Percentiles rank a stretch among this genome's conserved stretches.
These are phyloP conservation scores for Apiotrichum akiyoshidainum DNA, from an alignment of 1,284 basidiomycete genomes.

Conservation along the genomic window DNA sequence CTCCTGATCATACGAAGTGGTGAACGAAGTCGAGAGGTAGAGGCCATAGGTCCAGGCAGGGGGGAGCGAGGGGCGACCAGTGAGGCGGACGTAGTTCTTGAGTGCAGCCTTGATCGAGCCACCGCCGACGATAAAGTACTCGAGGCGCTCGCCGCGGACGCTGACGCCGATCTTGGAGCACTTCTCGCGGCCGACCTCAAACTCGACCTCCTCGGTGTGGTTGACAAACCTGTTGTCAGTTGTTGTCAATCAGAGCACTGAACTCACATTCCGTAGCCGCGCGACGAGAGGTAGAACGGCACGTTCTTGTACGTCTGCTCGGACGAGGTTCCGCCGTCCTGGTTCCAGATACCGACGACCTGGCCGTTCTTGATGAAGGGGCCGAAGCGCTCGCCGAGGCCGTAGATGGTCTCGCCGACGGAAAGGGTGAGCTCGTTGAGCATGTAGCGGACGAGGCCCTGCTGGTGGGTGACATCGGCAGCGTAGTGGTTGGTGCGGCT, in stretches of 20 bases:
- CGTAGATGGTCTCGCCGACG: conserved; percentile 68
- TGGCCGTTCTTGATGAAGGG: conserved; percentile 70
- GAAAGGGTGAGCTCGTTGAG: conserved; percentile 66
- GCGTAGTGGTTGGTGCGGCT: conserved; percentile 14
- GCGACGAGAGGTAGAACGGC: conserved; percentile 52
- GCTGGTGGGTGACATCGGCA: conserved; percentile 5
- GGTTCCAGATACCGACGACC: conserved; percentile 66
- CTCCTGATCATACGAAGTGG: conserved; percentile 63
- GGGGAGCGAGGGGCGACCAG: conserved; percentile 54
- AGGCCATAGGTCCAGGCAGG: conserved; percentile 71
- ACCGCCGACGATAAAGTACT: conserved; percentile 60
- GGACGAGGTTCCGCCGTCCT: conserved; percentile 55
- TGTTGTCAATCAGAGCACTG: too few relatives aligned
- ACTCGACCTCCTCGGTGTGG: conserved; percentile 66
- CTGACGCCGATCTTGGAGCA: conserved; percentile 67
- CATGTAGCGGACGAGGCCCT: conserved; percentile 54
- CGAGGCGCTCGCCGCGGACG: conserved; percentile 61
- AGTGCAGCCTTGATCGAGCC: conserved; percentile 38
- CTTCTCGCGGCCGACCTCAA: conserved; percentile 71
- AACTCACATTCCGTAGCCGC: conserved; percentile 60
- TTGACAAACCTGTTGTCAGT: conserved; percentile 58
- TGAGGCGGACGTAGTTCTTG: conserved; percentile 30
- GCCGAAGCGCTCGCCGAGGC: conserved; percentile 66
- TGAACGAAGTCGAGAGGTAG: conserved; percentile 72
- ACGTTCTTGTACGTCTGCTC: conserved; percentile 64